Evolutionary conservation across 495 filamentous ascomycete genomes (phyloP).

Genomic region (Extremus antarcticus): DNA sequence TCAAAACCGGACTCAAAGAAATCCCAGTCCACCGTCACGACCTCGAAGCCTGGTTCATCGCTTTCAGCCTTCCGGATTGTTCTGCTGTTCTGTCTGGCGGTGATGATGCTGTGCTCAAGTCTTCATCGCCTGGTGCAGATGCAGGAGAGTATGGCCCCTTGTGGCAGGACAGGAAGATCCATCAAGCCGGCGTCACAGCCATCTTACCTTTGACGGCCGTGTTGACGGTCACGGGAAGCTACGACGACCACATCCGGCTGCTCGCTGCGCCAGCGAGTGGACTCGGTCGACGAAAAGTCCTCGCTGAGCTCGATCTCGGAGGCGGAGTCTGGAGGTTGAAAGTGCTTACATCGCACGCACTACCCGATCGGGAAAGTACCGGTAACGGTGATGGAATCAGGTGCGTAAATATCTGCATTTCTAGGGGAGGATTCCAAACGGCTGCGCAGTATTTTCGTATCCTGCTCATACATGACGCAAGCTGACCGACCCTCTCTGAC

Average conservation of each 20-base stretch:
- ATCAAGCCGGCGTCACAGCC: slow-evolving; percentile 77
- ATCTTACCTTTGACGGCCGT: slow-evolving; percentile 56
- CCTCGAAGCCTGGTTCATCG: slow-evolving; percentile 59
- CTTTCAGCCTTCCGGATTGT: slow-evolving; percentile 24
- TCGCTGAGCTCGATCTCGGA: slow-evolving; percentile 56
- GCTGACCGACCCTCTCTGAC: background rate
- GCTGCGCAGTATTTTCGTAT: too few species aligned
- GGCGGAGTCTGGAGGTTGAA: slow-evolving; percentile 90
- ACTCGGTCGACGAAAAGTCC: slow-evolving; percentile 28
- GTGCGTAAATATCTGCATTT: background rate
- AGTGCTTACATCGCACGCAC: slow-evolving; percentile 22
- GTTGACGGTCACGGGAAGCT: slow-evolving; percentile 74
- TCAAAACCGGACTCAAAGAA: too few species aligned
- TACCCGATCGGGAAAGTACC: slow-evolving; percentile 3
- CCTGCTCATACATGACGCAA: background rate
- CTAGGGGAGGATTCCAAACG: too few species aligned
- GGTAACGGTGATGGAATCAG: background rate
- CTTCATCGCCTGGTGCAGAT: slow-evolving; percentile 17
- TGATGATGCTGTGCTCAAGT: slow-evolving; percentile 43
- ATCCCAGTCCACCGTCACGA: slow-evolving; percentile 26
- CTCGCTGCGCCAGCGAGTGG: slow-evolving; percentile 11
- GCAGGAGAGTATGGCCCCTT: slow-evolving; percentile 8
- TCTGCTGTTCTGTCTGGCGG: slow-evolving; percentile 51
- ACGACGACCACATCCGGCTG: slow-evolving; percentile 75
- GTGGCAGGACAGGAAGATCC: slow-evolving; percentile 40